Evolutionary conservation across 2,329 filamentous ascomycete species (phyloP), one percentile per base, ranked within the genome.

Genomic region (Paecilomyces sp.): DNA sequence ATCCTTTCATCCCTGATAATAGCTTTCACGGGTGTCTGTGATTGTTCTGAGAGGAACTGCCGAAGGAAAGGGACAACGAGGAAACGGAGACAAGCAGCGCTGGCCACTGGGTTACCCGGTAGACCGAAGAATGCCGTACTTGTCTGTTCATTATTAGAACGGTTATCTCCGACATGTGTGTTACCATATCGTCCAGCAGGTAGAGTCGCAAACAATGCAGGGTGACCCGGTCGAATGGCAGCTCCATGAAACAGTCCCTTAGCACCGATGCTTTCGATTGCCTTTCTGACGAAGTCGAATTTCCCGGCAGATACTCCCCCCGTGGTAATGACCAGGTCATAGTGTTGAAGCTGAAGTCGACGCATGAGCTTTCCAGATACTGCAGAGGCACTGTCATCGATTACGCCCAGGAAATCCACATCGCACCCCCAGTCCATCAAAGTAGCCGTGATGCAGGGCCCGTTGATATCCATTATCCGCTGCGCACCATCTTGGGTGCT

Each of bases 141-240:
- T 5, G 34, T n/a, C 13, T n/a, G 33, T 22, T 30, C 22, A 4
- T 53, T 15, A 7, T 18, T 51, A 36, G 4, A 3, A 22, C 22
- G 2, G 22, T 5, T 4, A 7, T 15, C 31, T 58, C 18, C 3
- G 18, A 1, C 5, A 22, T 7, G 5, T 52, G 50, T 12, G 24
- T 12, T n/a, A 1, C 24, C 15, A 52, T 52, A 22, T 22, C 13
- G 18, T 9, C 11, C 30, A 12, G 47, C 7, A 13, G 61, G 60
- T 47, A 72, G 31, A 13, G 58, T 62, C 0, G 68, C 69, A 54
- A 72, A 71, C 12, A 73, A 60, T 1, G 65, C 66, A 1, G 70
- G 70, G 59, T 67, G 69, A 1, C 71, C 71, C 13, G 71, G 70
- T 11, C 65, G 60, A n/a, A 73, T 70, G 11, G 59, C 64, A 24